Conservation (phyloP, 2,329 filamentous ascomycete species). For the Byssothecium circinans region DNA sequence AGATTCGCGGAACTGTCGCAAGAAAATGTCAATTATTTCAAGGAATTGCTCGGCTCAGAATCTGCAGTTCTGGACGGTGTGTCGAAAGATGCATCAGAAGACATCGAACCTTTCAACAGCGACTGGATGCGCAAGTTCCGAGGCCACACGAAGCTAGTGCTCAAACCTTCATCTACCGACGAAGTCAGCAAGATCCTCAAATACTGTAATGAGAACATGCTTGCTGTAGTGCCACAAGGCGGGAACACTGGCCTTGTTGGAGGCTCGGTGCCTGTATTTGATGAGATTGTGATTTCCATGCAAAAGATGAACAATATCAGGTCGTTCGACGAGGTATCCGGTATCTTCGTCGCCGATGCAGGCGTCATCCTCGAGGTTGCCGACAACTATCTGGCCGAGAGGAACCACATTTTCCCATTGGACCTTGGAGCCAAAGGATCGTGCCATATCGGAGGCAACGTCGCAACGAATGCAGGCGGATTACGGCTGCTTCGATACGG, state of each 20-base stretch:
- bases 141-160: conserved; percentile 81
- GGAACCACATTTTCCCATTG: conserved; percentile 86
- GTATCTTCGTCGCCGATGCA: conserved; percentile 85
- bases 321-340: conserved; percentile 90
- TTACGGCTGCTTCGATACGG: conserved; percentile 88
- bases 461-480: conserved; percentile 93
- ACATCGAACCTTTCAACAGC: conserved; percentile 88
- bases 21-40: conserved; percentile 83
- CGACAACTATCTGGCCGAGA: conserved; percentile 81
- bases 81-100: conserved; percentile 70
- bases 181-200: conserved; percentile 88
- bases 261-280: conserved; percentile 93
- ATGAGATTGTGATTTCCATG: conserved; percentile 94
- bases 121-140: conserved; percentile 99
- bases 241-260: conserved; percentile 96
- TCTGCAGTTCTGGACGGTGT: conserved; percentile 85
- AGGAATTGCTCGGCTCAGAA: conserved; percentile 73
- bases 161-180: conserved; percentile 81
- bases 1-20: conserved; percentile 72
- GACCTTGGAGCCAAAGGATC: conserved; percentile 98
- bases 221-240: conserved; percentile 95
- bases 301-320: conserved; percentile 87
- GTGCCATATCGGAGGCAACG: conserved; percentile 93
- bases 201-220: conserved; percentile 91
- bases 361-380: conserved; percentile 88